Conservation (phyloP, 495 filamentous ascomycete species). For the Aspergillus campestris region DNA sequence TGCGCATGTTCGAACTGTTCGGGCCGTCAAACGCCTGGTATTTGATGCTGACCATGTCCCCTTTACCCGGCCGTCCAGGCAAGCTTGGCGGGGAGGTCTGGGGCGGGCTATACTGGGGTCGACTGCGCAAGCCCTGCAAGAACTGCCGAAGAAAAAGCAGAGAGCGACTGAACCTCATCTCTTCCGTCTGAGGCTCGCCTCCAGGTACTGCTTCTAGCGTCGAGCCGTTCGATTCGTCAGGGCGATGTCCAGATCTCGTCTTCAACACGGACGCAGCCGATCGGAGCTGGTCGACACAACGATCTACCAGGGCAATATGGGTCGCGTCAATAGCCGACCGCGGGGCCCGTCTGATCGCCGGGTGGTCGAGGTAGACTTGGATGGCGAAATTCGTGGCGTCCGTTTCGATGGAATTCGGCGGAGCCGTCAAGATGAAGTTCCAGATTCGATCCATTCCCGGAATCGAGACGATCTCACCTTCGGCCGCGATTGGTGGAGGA, state of each 20-base stretch:
- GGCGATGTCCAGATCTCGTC: constrained; percentile 27
- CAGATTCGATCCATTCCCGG: constrained; percentile 71
- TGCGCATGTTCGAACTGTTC: constrained; percentile 45
- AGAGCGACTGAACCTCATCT: constrained; percentile 57
- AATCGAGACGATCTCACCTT: constrained; percentile 42
- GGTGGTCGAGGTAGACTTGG: constrained; percentile 60
- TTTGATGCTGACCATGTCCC: constrained; percentile 55
- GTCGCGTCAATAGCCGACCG: constrained; percentile 51
- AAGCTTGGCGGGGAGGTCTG: constrained; percentile 28
- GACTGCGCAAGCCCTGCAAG: constrained; percentile 42
- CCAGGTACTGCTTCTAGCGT: constrained; percentile 42
- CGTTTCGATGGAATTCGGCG: constrained; percentile 58
- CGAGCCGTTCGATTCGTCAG: constrained; percentile 21
- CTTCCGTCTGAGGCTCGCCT: constrained; percentile 39
- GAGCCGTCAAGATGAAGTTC: constrained; percentile 68
- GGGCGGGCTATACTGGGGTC: constrained; percentile 45
- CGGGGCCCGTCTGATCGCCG: constrained; percentile 30
- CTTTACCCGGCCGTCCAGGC: constrained; percentile 37
- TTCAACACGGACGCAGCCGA: constrained; percentile 57
- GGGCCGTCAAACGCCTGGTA: constrained; percentile 66
- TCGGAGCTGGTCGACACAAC: constrained; percentile 68
- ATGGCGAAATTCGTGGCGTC: constrained; percentile 63
- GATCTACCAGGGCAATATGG: constrained; percentile 69
- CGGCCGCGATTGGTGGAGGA: constrained; percentile 25
- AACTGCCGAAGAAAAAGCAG: constrained; percentile 51